Evolutionary conservation across 2,329 filamentous ascomycete species (phyloP).

Genomic region (Hypomyces perniciosus): DNA sequence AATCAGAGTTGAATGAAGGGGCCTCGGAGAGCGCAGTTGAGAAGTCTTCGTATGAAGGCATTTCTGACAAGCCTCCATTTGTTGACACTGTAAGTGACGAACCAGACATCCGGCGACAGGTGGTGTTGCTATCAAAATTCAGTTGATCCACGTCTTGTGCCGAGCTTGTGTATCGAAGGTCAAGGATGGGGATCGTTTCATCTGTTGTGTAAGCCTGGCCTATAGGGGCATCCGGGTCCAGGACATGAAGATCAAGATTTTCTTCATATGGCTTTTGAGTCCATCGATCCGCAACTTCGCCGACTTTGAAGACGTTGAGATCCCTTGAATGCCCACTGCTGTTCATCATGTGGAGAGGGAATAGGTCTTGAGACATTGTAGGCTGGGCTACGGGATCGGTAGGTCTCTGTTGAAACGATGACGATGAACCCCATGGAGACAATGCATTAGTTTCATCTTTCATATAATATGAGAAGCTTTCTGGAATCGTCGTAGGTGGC

Average conservation of each 20-base stretch:
- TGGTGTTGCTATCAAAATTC: slow-evolving; percentile 46
- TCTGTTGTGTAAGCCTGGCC: slow-evolving; percentile 58
- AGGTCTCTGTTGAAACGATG: slow-evolving; percentile 6
- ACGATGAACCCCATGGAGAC: slow-evolving; percentile 12
- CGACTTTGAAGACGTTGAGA: neutral
- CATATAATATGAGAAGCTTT: slow-evolving; percentile 12
- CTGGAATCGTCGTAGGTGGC: slow-evolving; percentile 11
- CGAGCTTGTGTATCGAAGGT: slow-evolving; percentile 47
- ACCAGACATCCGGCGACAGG: slow-evolving; percentile 60
- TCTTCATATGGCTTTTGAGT: slow-evolving; percentile 53
- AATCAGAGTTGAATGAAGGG: slow-evolving; percentile 60
- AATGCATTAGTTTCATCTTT: slow-evolving; percentile 9
- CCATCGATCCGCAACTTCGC: slow-evolving; percentile 31
- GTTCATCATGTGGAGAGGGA: slow-evolving; percentile 43
- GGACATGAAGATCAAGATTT: slow-evolving; percentile 46
- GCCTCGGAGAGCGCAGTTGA: slow-evolving; percentile 61
- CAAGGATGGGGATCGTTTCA: slow-evolving; percentile 56
- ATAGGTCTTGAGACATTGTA: slow-evolving; percentile 31
- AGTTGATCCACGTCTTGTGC: slow-evolving; percentile 44
- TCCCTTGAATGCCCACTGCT: slow-evolving; percentile 34
- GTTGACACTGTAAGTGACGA: slow-evolving; percentile 71
- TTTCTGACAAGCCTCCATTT: slow-evolving; percentile 57
- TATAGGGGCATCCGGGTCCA: slow-evolving; percentile 54
- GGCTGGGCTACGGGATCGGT: slow-evolving; percentile 3
- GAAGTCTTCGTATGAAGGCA: slow-evolving; percentile 66